Conservation (phyloP, 169 alveolate species). For the Eimeria brunetti region DNA sequence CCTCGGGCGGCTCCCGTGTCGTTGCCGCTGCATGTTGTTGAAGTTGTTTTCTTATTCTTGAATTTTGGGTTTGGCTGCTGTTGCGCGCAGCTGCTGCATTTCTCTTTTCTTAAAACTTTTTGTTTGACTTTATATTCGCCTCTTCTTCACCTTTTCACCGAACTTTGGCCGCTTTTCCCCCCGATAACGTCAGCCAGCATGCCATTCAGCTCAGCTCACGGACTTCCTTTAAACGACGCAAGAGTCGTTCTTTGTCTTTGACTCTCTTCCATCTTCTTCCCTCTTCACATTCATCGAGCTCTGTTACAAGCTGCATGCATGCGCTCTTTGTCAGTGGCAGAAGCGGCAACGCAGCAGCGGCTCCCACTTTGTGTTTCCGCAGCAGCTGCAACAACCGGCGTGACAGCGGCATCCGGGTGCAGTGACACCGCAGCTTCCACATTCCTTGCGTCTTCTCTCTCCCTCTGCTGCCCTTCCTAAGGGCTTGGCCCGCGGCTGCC, state of each 20-base stretch:
- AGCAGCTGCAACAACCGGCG: not conserved
- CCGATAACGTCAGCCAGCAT: not conserved
- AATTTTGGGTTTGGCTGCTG: constrained; percentile 9
- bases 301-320: not conserved
- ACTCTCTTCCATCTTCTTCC: not conserved
- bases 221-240: not conserved
- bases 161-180: constrained; percentile 6
- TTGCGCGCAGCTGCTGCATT: not conserved
- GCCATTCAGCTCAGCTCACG: not conserved
- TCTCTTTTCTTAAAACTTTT: constrained; percentile 11
- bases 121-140: constrained; percentile 17
- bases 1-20: constrained; percentile 6
- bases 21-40: constrained; percentile 29
- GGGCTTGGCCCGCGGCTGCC: not conserved
- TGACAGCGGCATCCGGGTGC: not conserved
- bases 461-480: not conserved
- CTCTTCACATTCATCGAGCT: not conserved
- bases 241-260: constrained; percentile 14
- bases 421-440: not conserved
- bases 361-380: not conserved
- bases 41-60: not conserved
- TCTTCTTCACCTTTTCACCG: not conserved
- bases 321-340: constrained; percentile 17
- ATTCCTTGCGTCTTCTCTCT: not conserved
- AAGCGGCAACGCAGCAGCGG: not conserved